Evolutionary conservation across 106 monocot genomes (phyloP), one percentile per base, ranked within the genome.

Genomic region (Phalaenopsis aphrodite): DNA sequence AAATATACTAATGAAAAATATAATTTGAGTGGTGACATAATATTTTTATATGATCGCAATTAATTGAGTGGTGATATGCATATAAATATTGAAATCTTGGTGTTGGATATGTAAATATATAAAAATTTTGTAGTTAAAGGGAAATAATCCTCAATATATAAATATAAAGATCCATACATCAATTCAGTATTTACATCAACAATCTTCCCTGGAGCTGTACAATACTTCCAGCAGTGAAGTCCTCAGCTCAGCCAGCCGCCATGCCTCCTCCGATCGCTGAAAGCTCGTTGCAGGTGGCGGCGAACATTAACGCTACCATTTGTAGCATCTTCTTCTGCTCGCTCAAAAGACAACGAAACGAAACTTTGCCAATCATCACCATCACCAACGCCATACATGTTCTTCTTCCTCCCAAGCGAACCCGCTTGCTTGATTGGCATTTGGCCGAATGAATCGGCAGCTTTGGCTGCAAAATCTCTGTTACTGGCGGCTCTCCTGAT

Each of bases 401-500:
- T 64, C 47, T 69, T 80, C 75, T 78, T 41, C 47, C 24, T 15
- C 45, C 71, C 37, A 21, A 24, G 43, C 67, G 74, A 37, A 58
- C 76, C 8, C 6, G 43, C 43, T 45, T 45, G 43, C 5, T 45
- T 45, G 43, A 45, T 56, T 56, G 56, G 17, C 5, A 78, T 67
- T 17, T 55, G 37, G 10, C 79, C 79, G 15, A 77, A 65, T 21
- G 45, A 73, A 56, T 56, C 2, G 8, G 17, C 56, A 56, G 67
- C 82, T 3, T 86, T 83, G 30, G 72, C 65, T 56, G 16, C 19
- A 12, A n/a, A 37, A 68, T 79, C 42, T 72, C 21, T 41, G 64
- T 57, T 56, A 45, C 49, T 75, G 5, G 39, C 43, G 18, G 4
- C 23, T 21, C 84, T 86, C 80, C 88, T 82, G 39, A 86, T 84